These are phyloP conservation scores for Cladobotryum mycophilum DNA, from an alignment of 2,329 filamentous ascomycete genomes.

Conservation along the genomic window DNA sequence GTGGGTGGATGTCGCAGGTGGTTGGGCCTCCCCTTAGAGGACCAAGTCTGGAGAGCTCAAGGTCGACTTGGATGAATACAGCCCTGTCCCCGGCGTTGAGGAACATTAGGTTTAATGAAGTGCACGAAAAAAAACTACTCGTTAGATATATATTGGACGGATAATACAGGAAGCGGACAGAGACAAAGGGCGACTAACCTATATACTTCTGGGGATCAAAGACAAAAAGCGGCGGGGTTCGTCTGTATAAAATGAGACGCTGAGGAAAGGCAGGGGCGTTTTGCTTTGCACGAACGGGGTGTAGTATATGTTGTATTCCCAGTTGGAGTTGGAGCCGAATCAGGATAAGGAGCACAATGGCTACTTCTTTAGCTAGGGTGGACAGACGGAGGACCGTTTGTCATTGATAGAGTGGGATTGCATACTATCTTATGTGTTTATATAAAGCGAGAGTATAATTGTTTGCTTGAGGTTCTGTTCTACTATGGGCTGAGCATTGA, in stretches of 20 bases:
- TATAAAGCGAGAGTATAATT: slow-evolving; percentile 6
- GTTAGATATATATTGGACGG: neutral
- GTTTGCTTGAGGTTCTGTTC: no score
- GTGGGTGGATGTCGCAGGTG: slow-evolving; percentile 96
- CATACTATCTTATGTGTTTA: slow-evolving; percentile 1
- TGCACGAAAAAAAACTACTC: slow-evolving; percentile 10
- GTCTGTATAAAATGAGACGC: slow-evolving; percentile 2
- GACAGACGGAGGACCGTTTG: neutral
- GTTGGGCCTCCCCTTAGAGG: slow-evolving; percentile 61
- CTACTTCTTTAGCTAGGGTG: no score
- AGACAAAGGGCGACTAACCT: neutral
- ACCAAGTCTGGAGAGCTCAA: neutral
- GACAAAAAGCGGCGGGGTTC: no score
- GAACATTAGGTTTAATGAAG: slow-evolving; percentile 7
- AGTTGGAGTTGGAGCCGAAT: slow-evolving; percentile 7
- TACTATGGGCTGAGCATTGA: no score
- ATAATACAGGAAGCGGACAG: neutral
- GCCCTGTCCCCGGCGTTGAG: neutral
- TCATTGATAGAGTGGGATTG: slow-evolving; percentile 14
- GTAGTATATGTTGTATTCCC: slow-evolving; percentile 8
- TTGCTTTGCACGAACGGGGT: slow-evolving; percentile 11
- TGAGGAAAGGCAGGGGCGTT: slow-evolving; percentile 9
- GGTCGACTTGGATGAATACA: neutral
- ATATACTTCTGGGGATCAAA: neutral
- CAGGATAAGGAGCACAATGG: neutral